Base-by-base conservation (phyloP, 2,329 filamentous ascomycete species). In the Verticillium nonalfalfae region DNA sequence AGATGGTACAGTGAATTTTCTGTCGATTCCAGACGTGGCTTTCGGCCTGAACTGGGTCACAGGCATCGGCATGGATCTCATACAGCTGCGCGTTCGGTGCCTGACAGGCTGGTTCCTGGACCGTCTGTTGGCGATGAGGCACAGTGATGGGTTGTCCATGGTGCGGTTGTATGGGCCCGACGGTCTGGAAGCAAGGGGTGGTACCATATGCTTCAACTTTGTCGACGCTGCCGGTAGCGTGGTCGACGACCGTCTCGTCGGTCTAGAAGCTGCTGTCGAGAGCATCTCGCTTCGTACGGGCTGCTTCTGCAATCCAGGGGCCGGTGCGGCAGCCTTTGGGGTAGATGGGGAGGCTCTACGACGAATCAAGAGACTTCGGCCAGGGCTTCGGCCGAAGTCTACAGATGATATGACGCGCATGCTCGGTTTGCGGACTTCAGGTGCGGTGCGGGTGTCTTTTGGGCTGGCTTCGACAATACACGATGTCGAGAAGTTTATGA, bases 261-360 rank as follows among this genome's bases (percentile, higher is more conserved):
- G 68, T 0, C 50, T 58, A 2, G 75, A 73, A 63, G 73, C 75
- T 0, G 68, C 74, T 0, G 68, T 64, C 0, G 70, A 66, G 0
- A 66, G 66, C 52, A 77, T 78, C 33, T 77, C 75, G 6, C 62
- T 78, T 9, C 69, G 76, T 11, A 77, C 75, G 1, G 76, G 76
- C 4, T 78, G 76, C 56, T 78, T 78, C 64, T 78, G 76, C 62
- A 78, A 78, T 45, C 76, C 76, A 0, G 76, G 76, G 3, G 76
- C 69, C 0, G 73, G 72, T 15, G 75, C 77, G 66, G 65, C 66
- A 1, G 74, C 74, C 0, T 68, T 77, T 15, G 70, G 66, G 2
- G 57, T 76, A n/a, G 62, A 66, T 15, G 60, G 59, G 1, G 57
- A 61, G 18, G 58, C 61, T 11, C 45, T 69, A 21, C 21, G 38